A percentile compares a stretch with the other conserved stretches of the same genome.
phyloP scores from a whole-genome alignment of 2,329 filamentous ascomycete species.

The Pyricularia pennisetigena region DNA sequence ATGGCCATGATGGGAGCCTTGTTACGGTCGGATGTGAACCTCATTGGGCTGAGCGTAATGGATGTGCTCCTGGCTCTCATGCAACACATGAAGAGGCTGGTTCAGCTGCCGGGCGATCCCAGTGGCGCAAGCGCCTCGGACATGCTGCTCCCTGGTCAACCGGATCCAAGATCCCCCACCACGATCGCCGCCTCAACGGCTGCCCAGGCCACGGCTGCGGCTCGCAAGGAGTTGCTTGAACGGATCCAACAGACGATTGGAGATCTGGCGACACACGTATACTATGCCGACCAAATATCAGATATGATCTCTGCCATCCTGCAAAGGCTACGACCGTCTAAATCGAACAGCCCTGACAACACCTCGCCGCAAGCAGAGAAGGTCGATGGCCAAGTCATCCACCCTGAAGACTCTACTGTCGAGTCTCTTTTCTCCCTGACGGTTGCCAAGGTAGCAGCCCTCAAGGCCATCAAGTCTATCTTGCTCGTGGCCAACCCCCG shows the following conservation, averaged over 20 bases:
- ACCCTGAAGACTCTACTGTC: slow-evolving; percentile 24
- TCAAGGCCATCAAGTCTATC: slow-evolving; percentile 74
- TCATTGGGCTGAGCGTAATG: slow-evolving; percentile 94
- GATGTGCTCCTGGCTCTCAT: slow-evolving; percentile 81
- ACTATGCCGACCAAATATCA: slow-evolving; percentile 91
- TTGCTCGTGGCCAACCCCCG: slow-evolving; percentile 69
- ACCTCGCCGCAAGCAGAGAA: slow-evolving; percentile 37
- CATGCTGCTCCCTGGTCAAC: slow-evolving; percentile 14
- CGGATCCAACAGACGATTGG: slow-evolving; percentile 76
- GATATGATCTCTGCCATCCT: slow-evolving; percentile 87
- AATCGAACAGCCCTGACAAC: slow-evolving; percentile 28
- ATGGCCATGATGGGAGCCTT: slow-evolving; percentile 73
- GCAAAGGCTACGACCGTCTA: slow-evolving; percentile 61
- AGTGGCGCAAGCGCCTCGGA: slow-evolving; percentile 16
- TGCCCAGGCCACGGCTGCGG: slow-evolving; percentile 24
- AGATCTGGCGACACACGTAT: slow-evolving; percentile 87
- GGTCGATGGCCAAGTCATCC: slow-evolving; percentile 27
- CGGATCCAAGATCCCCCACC: slow-evolving; percentile 16
- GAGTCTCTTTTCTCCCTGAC: slow-evolving; percentile 45
- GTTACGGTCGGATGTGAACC: slow-evolving; percentile 78
- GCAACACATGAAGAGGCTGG: slow-evolving; percentile 68
- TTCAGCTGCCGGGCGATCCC: slow-evolving; percentile 49
- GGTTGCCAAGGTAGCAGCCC: slow-evolving; percentile 51
- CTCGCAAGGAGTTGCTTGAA: slow-evolving; percentile 55
- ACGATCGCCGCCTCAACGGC: slow-evolving; percentile 22